Percentiles rank a stretch among this genome's conserved stretches.
phyloP scores from a whole-genome alignment of 192 early-diverging fungal genomes.

The Podila clonocystis region DNA sequence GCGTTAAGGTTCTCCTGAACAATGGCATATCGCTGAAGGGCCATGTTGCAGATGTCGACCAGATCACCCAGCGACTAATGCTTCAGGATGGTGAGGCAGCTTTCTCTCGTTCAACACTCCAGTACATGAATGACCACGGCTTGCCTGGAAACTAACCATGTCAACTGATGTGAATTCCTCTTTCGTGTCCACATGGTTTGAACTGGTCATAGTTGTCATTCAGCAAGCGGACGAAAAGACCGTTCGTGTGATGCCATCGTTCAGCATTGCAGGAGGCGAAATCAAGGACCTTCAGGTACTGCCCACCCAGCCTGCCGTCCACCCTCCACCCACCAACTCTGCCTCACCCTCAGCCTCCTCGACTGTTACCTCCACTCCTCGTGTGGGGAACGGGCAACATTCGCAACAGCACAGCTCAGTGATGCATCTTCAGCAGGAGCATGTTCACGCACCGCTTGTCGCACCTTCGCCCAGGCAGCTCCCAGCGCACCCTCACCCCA shows the following conservation, averaged over 20 bases:
- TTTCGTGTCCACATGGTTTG: neutral
- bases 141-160: neutral
- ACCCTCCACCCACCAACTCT: slow-evolving; percentile 5
- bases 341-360: slow-evolving; percentile 6
- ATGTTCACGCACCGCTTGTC: slow-evolving; percentile 13
- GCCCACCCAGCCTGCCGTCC: slow-evolving; percentile 30
- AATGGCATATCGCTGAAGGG: slow-evolving; percentile 65
- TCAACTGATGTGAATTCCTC: neutral
- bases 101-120: neutral
- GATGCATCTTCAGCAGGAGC: slow-evolving; percentile 20
- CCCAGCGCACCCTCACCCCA: slow-evolving; percentile 36
- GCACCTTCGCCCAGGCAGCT: slow-evolving; percentile 30
- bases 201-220: slow-evolving; percentile 22
- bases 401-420: slow-evolving; percentile 5
- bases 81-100: slow-evolving; percentile 63
- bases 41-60: slow-evolving; percentile 68
- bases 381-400: slow-evolving; percentile 1
- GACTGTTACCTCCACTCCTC: slow-evolving; percentile 25
- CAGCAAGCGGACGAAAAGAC: slow-evolving; percentile 49
- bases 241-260: slow-evolving; percentile 48
- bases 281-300: slow-evolving; percentile 73
- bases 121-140: neutral
- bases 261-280: slow-evolving; percentile 68
- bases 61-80: slow-evolving; percentile 67
- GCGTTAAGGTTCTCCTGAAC: slow-evolving; percentile 61